Percentiles rank a stretch among this genome's conserved stretches.
Conservation (phyloP, 352 stramenopile species). For the Aphanomyces euteiches region DNA sequence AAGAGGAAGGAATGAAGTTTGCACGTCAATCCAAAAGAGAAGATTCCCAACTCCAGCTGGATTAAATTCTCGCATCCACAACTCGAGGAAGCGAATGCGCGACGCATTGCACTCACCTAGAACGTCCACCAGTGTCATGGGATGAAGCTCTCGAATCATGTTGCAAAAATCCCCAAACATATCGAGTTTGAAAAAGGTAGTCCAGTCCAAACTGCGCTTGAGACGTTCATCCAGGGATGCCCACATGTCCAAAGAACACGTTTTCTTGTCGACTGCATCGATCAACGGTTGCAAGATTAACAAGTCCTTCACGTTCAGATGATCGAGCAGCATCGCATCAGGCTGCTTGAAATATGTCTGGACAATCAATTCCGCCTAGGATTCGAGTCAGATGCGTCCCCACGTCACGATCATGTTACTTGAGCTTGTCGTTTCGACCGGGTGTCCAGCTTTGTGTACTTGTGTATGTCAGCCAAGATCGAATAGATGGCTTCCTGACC, state of each 20-base stretch:
- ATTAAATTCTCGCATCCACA: conserved; percentile 40
- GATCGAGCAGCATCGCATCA: neutral
- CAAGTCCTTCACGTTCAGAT: conserved; percentile 27
- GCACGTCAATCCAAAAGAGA: conserved; percentile 70
- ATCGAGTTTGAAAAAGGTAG: conserved; percentile 43
- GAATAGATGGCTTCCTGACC: conserved; percentile 20
- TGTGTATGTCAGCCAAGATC: conserved; percentile 23
- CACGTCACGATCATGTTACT: neutral
- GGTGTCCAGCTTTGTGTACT: conserved; percentile 20
- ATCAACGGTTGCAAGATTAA: conserved; percentile 34
- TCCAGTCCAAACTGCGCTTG: conserved; percentile 49
- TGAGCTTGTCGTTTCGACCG: conserved; percentile 18
- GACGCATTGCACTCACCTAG: conserved; percentile 45
- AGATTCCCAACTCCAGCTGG: conserved; percentile 48
- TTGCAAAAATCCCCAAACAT: conserved; percentile 57
- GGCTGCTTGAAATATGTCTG: conserved; percentile 17
- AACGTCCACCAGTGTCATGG: conserved; percentile 61
- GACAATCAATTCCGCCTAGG: conserved; percentile 25
- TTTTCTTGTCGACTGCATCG: conserved; percentile 33
- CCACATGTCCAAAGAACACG: conserved; percentile 57
- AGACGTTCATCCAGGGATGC: conserved; percentile 53
- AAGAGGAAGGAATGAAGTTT: conserved; percentile 63
- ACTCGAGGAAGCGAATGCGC: conserved; percentile 53
- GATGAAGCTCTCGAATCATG: conserved; percentile 46
- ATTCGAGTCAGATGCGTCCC: neutral